Evolutionary conservation across 2,329 filamentous ascomycete genomes (phyloP).

Genomic region (Cladophialophora exuberans): DNA sequence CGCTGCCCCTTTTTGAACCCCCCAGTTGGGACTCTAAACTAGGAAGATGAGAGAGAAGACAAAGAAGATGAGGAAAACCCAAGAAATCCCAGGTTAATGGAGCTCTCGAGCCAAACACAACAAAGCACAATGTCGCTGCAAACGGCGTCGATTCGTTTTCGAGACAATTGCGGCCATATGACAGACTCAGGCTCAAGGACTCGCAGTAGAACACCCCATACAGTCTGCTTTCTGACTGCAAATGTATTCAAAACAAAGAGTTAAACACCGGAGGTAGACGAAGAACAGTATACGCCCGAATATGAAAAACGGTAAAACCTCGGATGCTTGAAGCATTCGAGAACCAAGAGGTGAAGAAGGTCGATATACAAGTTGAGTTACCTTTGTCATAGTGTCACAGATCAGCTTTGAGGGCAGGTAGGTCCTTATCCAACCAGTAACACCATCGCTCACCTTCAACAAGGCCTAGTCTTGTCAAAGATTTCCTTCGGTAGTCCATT

Average conservation of each 20-base stretch:
- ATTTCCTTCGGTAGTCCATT: neutral
- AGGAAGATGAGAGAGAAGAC: neutral
- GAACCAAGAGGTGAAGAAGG: too few species aligned
- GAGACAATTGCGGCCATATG: neutral
- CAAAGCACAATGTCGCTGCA: slow-evolving; percentile 1
- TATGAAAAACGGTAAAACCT: neutral
- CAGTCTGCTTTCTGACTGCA: neutral
- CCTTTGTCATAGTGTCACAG: too few species aligned
- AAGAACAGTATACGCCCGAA: neutral
- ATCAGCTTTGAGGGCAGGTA: neutral
- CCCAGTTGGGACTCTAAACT: neutral
- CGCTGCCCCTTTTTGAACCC: neutral
- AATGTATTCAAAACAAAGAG: neutral
- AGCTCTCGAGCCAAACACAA: neutral
- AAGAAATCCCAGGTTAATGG: neutral
- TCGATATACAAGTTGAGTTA: too few species aligned
- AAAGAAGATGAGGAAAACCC: neutral
- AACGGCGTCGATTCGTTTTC: neutral
- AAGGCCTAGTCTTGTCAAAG: neutral
- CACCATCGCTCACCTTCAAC: neutral
- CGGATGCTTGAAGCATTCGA: neutral
- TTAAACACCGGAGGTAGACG: neutral
- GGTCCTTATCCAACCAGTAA: neutral
- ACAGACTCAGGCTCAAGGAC: neutral
- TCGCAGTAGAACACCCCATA: neutral